phyloP scores from a whole-genome alignment of 352 stramenopile species.

The Phytophthora cactorum region DNA sequence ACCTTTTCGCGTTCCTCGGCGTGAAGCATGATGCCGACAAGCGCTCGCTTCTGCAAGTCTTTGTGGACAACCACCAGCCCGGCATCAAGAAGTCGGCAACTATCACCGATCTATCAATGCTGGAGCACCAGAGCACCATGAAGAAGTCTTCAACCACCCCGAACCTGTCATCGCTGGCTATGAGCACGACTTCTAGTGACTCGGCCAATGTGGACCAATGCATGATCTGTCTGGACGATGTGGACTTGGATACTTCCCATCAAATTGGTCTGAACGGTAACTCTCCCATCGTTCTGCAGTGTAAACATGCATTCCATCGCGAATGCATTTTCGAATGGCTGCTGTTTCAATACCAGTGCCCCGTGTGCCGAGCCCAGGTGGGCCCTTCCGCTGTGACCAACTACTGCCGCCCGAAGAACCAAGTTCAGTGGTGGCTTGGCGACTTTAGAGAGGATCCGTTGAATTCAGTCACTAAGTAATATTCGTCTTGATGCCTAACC shows the following conservation, averaged over 20 bases:
- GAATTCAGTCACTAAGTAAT: conserved; percentile 16
- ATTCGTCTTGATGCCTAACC: neutral
- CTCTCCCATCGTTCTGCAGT: conserved; percentile 56
- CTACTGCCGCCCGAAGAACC: conserved; percentile 47
- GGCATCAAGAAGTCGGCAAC: conserved; percentile 42
- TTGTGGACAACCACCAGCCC: conserved; percentile 58
- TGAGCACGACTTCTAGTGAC: conserved; percentile 8
- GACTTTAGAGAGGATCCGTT: conserved; percentile 59
- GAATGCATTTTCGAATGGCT: conserved; percentile 81
- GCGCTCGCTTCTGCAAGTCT: conserved; percentile 72
- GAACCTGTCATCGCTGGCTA: conserved; percentile 33
- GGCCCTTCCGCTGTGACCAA: conserved; percentile 47
- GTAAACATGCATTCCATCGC: conserved; percentile 71
- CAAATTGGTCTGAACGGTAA: conserved; percentile 27
- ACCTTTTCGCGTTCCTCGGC: conserved; percentile 68
- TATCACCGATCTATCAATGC: conserved; percentile 34
- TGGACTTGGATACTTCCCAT: conserved; percentile 28
- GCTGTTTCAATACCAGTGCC: conserved; percentile 71
- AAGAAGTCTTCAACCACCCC: conserved; percentile 39
- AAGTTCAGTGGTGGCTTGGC: conserved; percentile 67
- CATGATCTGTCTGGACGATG: conserved; percentile 58
- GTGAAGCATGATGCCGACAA: conserved; percentile 58
- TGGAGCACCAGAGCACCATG: conserved; percentile 32
- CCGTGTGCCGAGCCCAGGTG: conserved; percentile 58
- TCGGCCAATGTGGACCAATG: conserved; percentile 39